Evolutionary conservation across 2,329 filamentous ascomycete species (phyloP).

Genomic region (Hyphodiscus sp.): DNA sequence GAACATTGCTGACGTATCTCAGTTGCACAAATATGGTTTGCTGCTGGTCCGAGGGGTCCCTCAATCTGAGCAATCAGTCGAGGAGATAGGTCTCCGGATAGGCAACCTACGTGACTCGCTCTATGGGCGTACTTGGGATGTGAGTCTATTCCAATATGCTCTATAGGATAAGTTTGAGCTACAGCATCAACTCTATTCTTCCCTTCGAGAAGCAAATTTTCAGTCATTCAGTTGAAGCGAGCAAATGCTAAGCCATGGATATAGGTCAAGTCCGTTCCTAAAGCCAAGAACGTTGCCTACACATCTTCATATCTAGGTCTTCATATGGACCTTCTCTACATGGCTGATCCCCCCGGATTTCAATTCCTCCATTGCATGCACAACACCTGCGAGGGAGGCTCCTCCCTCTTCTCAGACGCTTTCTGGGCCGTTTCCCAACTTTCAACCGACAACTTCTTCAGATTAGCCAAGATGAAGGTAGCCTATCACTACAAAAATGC

Average conservation of each 20-base stretch:
- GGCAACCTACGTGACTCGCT: slow-evolving; percentile 80
- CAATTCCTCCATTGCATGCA: slow-evolving; percentile 76
- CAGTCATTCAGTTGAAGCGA: not conserved
- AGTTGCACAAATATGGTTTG: slow-evolving; percentile 60
- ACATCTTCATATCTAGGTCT: slow-evolving; percentile 76
- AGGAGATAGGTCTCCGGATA: slow-evolving; percentile 63
- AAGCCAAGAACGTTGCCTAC: slow-evolving; percentile 89
- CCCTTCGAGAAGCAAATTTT: not conserved
- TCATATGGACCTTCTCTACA: slow-evolving; percentile 92
- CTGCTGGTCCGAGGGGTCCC: slow-evolving; percentile 74
- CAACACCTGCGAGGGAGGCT: slow-evolving; percentile 72
- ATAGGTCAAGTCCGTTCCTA: slow-evolving; percentile 55
- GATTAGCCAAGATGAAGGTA: slow-evolving; percentile 40
- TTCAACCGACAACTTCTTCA: slow-evolving; percentile 24
- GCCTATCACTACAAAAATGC: slow-evolving; percentile 64
- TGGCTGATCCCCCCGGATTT: slow-evolving; percentile 35
- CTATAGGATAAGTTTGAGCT: not conserved
- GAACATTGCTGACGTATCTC: too few relatives aligned
- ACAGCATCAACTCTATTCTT: not conserved
- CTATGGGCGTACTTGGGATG: slow-evolving; percentile 88
- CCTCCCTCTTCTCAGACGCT: slow-evolving; percentile 79
- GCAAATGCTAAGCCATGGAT: not conserved
- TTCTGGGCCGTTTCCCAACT: slow-evolving; percentile 50
- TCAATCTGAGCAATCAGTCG: slow-evolving; percentile 56
- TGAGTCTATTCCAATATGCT: slow-evolving; percentile 32